These are phyloP conservation scores for Solanum sejunctum DNA, from an alignment of 257 asterid species.

Conservation along the genomic window DNA sequence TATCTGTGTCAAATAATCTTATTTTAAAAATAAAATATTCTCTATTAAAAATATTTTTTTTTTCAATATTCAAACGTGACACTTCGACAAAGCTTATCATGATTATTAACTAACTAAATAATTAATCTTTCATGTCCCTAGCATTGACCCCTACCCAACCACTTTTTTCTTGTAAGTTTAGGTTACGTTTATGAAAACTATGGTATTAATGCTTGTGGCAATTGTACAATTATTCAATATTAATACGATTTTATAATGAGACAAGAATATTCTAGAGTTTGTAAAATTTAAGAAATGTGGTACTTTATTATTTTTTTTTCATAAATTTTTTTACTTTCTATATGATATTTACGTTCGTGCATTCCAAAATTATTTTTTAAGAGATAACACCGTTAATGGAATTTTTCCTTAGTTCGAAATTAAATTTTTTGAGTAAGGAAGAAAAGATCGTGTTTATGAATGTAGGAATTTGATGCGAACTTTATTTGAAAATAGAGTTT, in stretches of 20 bases:
- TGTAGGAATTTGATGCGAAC: no score
- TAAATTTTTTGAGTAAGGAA: rapidly evolving
- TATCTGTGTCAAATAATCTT: no score
- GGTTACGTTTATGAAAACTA: background rate
- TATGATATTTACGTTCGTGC: rapidly evolving
- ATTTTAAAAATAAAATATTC: no score
- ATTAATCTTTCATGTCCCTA: background rate
- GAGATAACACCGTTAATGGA: rapidly evolving
- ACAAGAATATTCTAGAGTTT: background rate
- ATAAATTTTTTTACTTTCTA: no score
- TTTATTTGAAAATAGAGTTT: background rate
- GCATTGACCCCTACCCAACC: background rate
- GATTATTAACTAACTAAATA: background rate
- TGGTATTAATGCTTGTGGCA: background rate
- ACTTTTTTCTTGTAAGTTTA: background rate
- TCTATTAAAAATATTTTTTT: background rate
- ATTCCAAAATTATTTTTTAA: background rate
- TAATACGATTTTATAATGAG: background rate
- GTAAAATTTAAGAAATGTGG: background rate
- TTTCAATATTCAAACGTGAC: background rate
- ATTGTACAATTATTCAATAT: background rate
- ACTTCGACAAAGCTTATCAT: background rate
- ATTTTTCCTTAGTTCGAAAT: rapidly evolving
- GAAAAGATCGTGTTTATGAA: background rate
- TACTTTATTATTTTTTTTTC: background rate